Evolutionary conservation across 495 filamentous ascomycete genomes (phyloP).

Genomic region (Lophium mytilinum): DNA sequence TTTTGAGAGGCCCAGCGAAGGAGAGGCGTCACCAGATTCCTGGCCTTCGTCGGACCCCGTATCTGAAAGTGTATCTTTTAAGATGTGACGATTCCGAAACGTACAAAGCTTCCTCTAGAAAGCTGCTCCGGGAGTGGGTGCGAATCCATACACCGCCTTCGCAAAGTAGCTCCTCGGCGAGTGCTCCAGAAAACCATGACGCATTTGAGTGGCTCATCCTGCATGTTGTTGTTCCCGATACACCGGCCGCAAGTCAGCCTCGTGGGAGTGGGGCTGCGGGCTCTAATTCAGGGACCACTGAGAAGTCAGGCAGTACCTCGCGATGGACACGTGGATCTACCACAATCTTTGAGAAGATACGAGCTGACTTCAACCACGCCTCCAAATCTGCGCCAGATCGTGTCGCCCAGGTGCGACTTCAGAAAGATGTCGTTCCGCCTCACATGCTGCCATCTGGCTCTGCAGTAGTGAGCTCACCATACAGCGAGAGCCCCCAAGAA

Average conservation of each 20-base stretch:
- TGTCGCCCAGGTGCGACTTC: slow-evolving; percentile 75
- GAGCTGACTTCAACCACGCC: slow-evolving; percentile 82
- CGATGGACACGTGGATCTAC: slow-evolving; percentile 68
- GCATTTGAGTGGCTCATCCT: slow-evolving; percentile 95
- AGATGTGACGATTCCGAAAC: slow-evolving; percentile 90
- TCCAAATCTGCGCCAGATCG: slow-evolving; percentile 71
- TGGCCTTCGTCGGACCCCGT: slow-evolving; percentile 85
- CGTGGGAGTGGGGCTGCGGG: slow-evolving; percentile 36
- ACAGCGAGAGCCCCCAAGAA: slow-evolving; percentile 56
- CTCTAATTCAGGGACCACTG: slow-evolving; percentile 34
- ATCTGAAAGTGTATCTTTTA: slow-evolving; percentile 82
- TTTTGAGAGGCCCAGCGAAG: slow-evolving; percentile 34
- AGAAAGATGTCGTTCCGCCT: slow-evolving; percentile 36
- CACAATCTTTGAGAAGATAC: slow-evolving; percentile 82
- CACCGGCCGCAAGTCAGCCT: slow-evolving; percentile 62
- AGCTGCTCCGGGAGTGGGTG: slow-evolving; percentile 83
- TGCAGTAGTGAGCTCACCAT: slow-evolving; percentile 16
- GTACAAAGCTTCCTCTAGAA: slow-evolving; percentile 72
- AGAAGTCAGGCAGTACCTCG: slow-evolving; percentile 42
- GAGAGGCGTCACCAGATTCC: slow-evolving; percentile 91
- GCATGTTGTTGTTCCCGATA: slow-evolving; percentile 79
- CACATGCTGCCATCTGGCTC: slow-evolving; percentile 32
- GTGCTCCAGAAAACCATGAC: slow-evolving; percentile 74
- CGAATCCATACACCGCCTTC: slow-evolving; percentile 57
- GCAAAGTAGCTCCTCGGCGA: slow-evolving; percentile 37